Conservation (phyloP, 176 grass and related monocot genomes). For the Bonia amplexicaulis region DNA sequence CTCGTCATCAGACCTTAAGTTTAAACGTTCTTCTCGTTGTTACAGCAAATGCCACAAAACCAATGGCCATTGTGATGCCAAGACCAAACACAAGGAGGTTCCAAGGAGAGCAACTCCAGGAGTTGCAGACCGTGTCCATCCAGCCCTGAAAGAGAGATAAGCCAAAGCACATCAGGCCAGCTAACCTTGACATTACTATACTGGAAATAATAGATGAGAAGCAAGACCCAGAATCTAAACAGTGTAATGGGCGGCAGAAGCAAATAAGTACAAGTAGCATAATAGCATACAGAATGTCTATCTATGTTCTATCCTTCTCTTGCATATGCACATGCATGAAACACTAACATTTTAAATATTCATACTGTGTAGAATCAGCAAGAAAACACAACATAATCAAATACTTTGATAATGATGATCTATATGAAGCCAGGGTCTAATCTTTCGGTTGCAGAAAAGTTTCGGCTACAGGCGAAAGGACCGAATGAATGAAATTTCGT, state of each 20-base stretch:
- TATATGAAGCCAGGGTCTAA: too few species aligned
- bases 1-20: constrained; percentile 64
- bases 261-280: background rate
- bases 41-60: constrained; percentile 48
- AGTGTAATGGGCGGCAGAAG: background rate
- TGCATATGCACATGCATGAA: background rate
- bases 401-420: background rate
- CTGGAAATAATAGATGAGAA: background rate
- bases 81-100: constrained; percentile 31
- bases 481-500: too few species aligned
- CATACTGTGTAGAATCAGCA: background rate
- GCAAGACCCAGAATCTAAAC: background rate
- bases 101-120: constrained; percentile 44
- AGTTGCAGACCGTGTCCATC: constrained; percentile 21
- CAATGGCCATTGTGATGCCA: background rate
- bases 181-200: background rate
- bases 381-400: background rate
- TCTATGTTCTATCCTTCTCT: background rate
- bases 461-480: too few species aligned
- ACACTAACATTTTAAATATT: background rate
- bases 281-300: background rate
- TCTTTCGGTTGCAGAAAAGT: too few species aligned
- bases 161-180: background rate
- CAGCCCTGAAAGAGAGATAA: constrained; percentile 35
- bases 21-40: constrained; percentile 60